Percentiles rank a stretch among this genome's conserved stretches.
phyloP scores from a whole-genome alignment of 345 rosid genomes.

The Citrus hindsii region DNA sequence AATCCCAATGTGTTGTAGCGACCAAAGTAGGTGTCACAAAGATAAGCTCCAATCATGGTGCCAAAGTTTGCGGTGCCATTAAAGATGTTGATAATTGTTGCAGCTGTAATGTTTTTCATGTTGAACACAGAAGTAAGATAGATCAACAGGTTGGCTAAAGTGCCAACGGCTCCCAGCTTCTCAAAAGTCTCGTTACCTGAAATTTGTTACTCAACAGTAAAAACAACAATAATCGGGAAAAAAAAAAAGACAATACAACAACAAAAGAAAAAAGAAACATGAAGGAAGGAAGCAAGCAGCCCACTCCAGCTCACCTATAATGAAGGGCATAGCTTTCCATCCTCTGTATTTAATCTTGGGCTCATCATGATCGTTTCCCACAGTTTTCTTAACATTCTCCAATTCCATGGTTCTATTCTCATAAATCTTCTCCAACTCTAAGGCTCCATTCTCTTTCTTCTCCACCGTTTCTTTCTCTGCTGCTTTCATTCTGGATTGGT shows the following conservation, averaged over 20 bases:
- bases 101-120: conserved; percentile 64
- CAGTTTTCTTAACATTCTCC: background rate
- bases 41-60: conserved; percentile 69
- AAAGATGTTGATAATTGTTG: conserved; percentile 64
- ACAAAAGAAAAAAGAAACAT: background rate
- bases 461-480: background rate
- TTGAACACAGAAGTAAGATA: conserved; percentile 75
- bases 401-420: conserved; percentile 1
- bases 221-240: background rate
- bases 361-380: conserved; percentile 8
- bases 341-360: conserved; percentile 51
- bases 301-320: conserved; percentile 40
- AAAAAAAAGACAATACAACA: background rate
- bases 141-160: conserved; percentile 68
- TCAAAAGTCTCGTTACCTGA: conserved; percentile 80
- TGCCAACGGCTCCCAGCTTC: conserved; percentile 86
- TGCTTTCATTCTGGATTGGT: background rate
- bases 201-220: background rate
- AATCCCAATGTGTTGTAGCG: conserved; percentile 73
- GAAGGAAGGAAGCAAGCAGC: background rate
- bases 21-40: conserved; percentile 83
- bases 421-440: background rate
- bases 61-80: conserved; percentile 72
- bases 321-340: conserved; percentile 74
- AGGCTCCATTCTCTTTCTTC: background rate